Evolutionary conservation across 306 rosid genomes (phyloP).

Genomic region (Quercus aquifolioides): DNA sequence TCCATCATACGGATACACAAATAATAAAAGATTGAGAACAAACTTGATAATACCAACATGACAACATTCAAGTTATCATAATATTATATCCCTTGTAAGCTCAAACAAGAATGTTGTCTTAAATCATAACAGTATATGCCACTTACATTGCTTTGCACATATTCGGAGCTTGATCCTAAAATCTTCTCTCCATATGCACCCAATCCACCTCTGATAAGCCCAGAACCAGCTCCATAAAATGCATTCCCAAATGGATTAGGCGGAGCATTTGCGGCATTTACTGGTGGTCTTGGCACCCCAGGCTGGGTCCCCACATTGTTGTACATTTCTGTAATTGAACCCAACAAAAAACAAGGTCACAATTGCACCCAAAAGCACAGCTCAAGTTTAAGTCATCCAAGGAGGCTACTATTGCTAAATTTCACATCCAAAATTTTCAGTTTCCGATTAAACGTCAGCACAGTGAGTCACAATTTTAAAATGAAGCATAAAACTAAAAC

Average conservation of each 20-base stretch:
- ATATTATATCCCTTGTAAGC: not conserved
- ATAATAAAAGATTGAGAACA: not conserved
- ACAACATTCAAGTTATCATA: not conserved
- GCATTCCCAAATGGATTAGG: slow-evolving; percentile 89
- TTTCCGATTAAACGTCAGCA: not conserved
- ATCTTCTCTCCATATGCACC: slow-evolving; percentile 97
- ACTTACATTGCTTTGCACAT: slow-evolving; percentile 98
- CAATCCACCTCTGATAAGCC: slow-evolving; percentile 89
- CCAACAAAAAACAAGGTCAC: not conserved
- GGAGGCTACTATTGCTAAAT: not conserved
- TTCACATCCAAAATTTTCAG: not conserved
- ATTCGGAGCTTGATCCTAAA: slow-evolving; percentile 91
- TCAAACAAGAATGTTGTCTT: not conserved
- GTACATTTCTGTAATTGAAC: slow-evolving; percentile 52
- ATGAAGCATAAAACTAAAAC: not conserved
- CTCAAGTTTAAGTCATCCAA: not conserved
- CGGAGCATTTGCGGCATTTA: slow-evolving; percentile 42
- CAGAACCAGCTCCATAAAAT: slow-evolving; percentile 91
- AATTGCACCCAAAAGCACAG: not conserved
- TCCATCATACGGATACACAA: not conserved
- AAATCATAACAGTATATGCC: not conserved
- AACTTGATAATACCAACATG: not conserved
- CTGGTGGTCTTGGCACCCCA: slow-evolving; percentile 43
- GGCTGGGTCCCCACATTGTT: slow-evolving; percentile 65
- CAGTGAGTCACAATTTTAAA: not conserved